phyloP scores from a whole-genome alignment of 2,329 filamentous ascomycete species.

The Penicillium occitanis region DNA sequence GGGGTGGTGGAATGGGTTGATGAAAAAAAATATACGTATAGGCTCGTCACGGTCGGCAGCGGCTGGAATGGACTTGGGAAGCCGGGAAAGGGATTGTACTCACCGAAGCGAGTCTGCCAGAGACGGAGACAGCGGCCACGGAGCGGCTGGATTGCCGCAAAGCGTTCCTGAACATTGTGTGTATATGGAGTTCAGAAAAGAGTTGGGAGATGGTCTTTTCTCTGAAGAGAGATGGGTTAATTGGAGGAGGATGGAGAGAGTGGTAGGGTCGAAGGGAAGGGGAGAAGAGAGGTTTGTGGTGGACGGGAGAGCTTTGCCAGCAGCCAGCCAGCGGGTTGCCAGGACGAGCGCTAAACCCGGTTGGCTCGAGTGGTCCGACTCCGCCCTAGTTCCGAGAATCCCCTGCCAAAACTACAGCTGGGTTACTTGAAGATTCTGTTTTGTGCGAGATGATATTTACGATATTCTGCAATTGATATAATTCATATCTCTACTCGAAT shows the following conservation, averaged over 20 bases:
- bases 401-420: background rate
- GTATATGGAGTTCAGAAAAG: constrained; percentile 38
- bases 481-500: too few species aligned
- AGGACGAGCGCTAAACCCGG: constrained; percentile 41
- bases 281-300: constrained; percentile 36
- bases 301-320: constrained; percentile 41
- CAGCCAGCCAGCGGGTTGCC: constrained; percentile 42
- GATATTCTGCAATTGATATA: background rate
- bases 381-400: constrained; percentile 26
- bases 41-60: constrained; percentile 31
- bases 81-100: constrained; percentile 43
- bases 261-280: constrained; percentile 5
- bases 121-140: constrained; percentile 89
- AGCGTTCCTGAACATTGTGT: constrained; percentile 95
- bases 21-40: constrained; percentile 26
- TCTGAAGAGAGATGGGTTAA: constrained; percentile 41
- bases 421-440: background rate
- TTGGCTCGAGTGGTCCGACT: constrained; percentile 39
- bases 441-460: background rate
- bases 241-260: constrained; percentile 28
- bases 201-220: constrained; percentile 38
- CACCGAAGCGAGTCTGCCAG: constrained; percentile 90
- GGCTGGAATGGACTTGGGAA: constrained; percentile 52
- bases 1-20: constrained; percentile 26
- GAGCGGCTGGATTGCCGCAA: constrained; percentile 94